Evolutionary conservation across 495 filamentous ascomycete species (phyloP), one percentile per base, ranked within the genome.

Genomic region (Bryoglossum gracile): DNA sequence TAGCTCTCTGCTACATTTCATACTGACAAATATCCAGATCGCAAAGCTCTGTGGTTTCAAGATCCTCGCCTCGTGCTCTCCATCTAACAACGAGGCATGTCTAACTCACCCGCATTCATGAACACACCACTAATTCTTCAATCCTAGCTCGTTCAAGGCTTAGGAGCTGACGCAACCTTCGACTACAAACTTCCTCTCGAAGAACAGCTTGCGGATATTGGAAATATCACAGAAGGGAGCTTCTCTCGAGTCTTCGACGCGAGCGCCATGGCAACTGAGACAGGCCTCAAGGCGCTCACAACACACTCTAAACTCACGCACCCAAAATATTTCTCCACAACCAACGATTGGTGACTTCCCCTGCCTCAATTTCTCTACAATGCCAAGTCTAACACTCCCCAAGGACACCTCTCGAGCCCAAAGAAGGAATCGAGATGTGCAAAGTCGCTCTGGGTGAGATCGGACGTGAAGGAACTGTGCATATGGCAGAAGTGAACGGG

Each of bases 181-280:
- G 62, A 68, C 50, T 66, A 74, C 54, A 60, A 64, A 21, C 46
- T 57, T 3, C 34, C 57, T 2, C 45, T 65, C 14, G 54, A 59
- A 9, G 62, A 68, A 0, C 65, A 70, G 43, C 50, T 74, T 10
- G 42, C 53, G 4, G 60, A 66, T 16, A 62, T 73, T 33, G 55
- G 58, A 38, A 25, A 42, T 3, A 57, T 68, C 38, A 74, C 71
- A 8, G 54, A 51, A 11, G 65, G 66, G 18, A 63, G 62, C 14
- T 68, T 73, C 43, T 52, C 48, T 43, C 62, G 59, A 8, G 54
- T 71, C 28, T 64, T 67, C 33, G 72, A 75, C 46, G 51, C 71
- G 1, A 66, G 64, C 30, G 61, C 64, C 1, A 52, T 61, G 32
- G 56, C 59, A 25, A 48, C 59, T 11, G 57, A 63, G n/a, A 43